Percentiles rank a stretch among this genome's conserved stretches.
phyloP scores from a whole-genome alignment of 768 basidiomycete genomes.

The Rubroboletus satanas region DNA sequence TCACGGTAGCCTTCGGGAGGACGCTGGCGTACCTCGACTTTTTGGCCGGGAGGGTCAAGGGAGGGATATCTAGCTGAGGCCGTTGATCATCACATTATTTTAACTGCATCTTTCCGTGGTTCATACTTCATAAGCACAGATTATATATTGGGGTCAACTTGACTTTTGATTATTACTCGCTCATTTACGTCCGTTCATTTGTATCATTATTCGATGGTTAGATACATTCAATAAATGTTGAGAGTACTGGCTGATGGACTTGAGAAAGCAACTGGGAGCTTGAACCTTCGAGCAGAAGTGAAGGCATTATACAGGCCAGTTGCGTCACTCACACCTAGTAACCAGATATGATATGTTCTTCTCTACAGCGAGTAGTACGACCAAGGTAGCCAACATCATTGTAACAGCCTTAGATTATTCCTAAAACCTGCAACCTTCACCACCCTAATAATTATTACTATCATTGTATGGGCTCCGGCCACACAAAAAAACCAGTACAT shows the following conservation, averaged over 20 bases:
- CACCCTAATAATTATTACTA: no score
- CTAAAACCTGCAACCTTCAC: no score
- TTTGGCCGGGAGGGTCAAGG: slow-evolving; percentile 26
- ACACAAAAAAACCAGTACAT: no score
- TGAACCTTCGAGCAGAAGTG: not conserved
- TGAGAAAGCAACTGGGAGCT: not conserved
- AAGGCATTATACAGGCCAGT: not conserved
- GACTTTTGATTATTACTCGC: slow-evolving; percentile 1
- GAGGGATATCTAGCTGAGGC: slow-evolving; percentile 21
- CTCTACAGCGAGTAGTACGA: no score
- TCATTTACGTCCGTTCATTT: slow-evolving; percentile 2
- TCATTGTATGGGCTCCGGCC: no score
- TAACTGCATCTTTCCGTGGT: not conserved
- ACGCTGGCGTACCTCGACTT: slow-evolving; percentile 21
- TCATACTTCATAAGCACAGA: not conserved
- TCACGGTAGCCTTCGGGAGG: slow-evolving; percentile 13
- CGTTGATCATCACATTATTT: not conserved
- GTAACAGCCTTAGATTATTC: no score
- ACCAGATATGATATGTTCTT: no score
- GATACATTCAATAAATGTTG: not conserved
- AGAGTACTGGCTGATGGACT: not conserved
- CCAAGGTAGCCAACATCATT: no score
- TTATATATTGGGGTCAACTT: slow-evolving; percentile 2
- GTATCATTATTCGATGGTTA: slow-evolving; percentile 14
- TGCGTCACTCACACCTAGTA: no score